Percentiles rank a stretch among this genome's conserved stretches.
Evolutionary conservation across 2,329 filamentous ascomycete genomes (phyloP).

Genomic region (Microsporum ferrugineum): DNA sequence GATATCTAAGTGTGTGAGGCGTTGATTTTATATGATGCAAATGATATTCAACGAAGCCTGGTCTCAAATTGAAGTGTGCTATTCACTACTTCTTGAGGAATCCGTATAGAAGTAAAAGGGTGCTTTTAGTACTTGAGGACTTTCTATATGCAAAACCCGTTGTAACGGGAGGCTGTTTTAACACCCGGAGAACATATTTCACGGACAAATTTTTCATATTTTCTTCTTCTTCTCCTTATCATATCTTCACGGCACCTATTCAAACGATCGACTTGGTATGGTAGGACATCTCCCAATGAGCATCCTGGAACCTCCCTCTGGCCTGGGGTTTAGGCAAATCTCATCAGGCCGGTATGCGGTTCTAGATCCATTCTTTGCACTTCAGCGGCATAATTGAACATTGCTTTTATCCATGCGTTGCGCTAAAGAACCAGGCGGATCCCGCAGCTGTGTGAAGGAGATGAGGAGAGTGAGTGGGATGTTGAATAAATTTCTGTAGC

Average conservation of each 20-base stretch:
- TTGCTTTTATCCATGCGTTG: conserved; percentile 3
- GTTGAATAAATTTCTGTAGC: background rate
- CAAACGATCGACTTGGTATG: conserved; percentile 1
- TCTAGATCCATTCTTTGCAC: background rate
- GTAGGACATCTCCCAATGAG: background rate
- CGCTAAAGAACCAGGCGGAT: background rate
- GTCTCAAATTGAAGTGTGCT: background rate
- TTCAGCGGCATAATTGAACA: background rate
- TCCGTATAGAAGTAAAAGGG: background rate
- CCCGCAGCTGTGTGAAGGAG: background rate
- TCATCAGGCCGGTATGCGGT: background rate
- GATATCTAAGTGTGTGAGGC: background rate
- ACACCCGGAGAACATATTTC: background rate
- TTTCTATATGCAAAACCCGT: background rate
- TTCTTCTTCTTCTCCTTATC: background rate
- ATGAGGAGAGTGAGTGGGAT: background rate
- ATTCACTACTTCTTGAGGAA: background rate
- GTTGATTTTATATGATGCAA: background rate
- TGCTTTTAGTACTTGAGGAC: background rate
- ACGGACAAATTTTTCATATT: background rate
- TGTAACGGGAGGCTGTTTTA: background rate
- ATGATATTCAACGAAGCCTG: background rate
- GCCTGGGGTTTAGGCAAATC: background rate
- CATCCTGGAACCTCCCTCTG: background rate
- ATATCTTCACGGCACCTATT: background rate